Evolutionary conservation across 2,329 filamentous ascomycete genomes (phyloP), one percentile per base, ranked within the genome.

Genomic region (Aspergillus japonicus): DNA sequence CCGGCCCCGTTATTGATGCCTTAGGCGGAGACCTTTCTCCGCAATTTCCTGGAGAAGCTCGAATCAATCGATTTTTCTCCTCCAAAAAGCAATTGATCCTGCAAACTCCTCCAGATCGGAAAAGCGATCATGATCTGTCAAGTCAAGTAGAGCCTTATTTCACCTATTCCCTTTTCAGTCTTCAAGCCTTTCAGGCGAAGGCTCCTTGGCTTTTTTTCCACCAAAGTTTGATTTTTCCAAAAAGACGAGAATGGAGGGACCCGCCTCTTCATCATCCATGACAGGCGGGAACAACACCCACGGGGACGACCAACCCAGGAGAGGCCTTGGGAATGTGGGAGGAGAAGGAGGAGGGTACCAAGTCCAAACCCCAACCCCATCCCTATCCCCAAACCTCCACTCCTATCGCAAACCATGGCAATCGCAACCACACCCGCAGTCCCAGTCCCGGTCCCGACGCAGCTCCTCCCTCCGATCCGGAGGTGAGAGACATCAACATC

Each of bases 341-440:
- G 33, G 33, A 14, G 33, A 1, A 11, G 11, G 1, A n/a, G 35
- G 35, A 23, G 39, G 52, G 29, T 7, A 54, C 26, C 19, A 42
- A 42, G 10, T 31, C 24, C 5, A n/a, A 10, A n/a, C 23, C 8
- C 29, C 29, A 5, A 5, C 16, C n/a, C 31, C 49, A 66, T 49
- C 67, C 66, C 2, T 65, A 60, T 39, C 67, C 64, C 26, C 26
- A 10, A 29, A 29, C 26, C 26, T 29, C 26, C 47, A 62, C 29
- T 51, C 54, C 47, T 57, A 31, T n/a, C 31, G 47, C 39, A 44
- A 44, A 23, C 57, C 47, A 24, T 42, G 51, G 57, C 51, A 54
- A n/a, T 44, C 49, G 19, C 56, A 60, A 21, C 53, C 54, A 14
- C 53, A 50, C 5, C 48, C 53, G 44, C 42, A 56, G 24, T 39